phyloP scores from a whole-genome alignment of 1,139 yeast genomes.

The Diutina pseudorugosa region DNA sequence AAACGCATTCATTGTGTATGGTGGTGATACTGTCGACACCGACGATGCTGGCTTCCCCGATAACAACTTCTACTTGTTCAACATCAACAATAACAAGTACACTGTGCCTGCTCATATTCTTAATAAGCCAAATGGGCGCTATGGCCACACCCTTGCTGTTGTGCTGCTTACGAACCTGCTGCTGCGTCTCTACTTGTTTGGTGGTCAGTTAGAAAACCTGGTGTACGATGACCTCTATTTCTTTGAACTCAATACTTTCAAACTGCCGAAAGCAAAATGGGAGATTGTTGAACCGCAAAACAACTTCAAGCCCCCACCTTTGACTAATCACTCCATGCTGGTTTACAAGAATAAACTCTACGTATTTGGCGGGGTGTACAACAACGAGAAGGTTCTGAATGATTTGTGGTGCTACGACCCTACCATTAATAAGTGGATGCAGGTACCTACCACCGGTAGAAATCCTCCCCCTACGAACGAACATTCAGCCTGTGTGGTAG shows the following conservation, averaged over 20 bases:
- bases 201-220: constrained; percentile 88
- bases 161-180: constrained; percentile 52
- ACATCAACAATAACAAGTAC: constrained; percentile 83
- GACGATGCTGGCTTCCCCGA: constrained; percentile 76
- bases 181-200: constrained; percentile 74
- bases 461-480: constrained; percentile 84
- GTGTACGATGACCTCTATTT: constrained; percentile 78
- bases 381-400: constrained; percentile 61
- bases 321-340: constrained; percentile 86
- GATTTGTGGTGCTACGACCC: constrained; percentile 84
- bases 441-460: constrained; percentile 37
- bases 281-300: constrained; percentile 48
- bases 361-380: constrained; percentile 87
- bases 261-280: constrained; percentile 81
- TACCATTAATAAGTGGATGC: constrained; percentile 52
- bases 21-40: constrained; percentile 90
- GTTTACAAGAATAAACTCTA: constrained; percentile 70
- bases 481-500: constrained; percentile 74
- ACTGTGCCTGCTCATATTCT: constrained; percentile 80
- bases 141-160: constrained; percentile 73
- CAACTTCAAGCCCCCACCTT: constrained; percentile 66
- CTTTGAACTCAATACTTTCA: constrained; percentile 81
- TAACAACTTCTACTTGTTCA: constrained; percentile 77
- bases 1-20: constrained; percentile 88
- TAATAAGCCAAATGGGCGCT: constrained; percentile 79